Evolutionary conservation across 371 early-diverging fungal genomes (phyloP).

Genomic region (Apophysomyces ossiformis): DNA sequence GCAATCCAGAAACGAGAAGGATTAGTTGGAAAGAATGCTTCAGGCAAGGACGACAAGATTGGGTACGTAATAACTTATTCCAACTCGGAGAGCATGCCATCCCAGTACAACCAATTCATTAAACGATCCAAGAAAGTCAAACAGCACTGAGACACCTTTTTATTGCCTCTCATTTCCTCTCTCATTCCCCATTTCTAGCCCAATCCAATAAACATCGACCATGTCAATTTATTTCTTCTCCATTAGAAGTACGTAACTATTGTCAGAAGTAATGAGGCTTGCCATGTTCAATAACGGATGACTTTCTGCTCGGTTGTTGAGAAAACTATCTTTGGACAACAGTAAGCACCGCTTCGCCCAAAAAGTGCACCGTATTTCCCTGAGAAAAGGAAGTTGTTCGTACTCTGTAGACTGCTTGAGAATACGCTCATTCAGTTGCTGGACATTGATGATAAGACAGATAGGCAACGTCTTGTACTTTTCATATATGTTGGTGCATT

Average conservation of each 20-base stretch:
- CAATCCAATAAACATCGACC: too few species aligned
- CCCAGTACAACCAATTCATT: neutral
- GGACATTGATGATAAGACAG: neutral
- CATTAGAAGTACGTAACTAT: neutral
- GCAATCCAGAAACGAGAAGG: neutral
- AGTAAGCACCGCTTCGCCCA: constrained; percentile 3
- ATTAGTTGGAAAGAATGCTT: neutral
- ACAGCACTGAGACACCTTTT: neutral
- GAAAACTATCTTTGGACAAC: neutral
- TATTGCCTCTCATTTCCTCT: too few species aligned
- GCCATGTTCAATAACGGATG: constrained; percentile 5
- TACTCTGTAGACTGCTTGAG: neutral
- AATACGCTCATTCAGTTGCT: neutral
- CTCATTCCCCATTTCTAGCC: too few species aligned
- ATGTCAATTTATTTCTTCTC: neutral
- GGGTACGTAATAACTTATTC: neutral
- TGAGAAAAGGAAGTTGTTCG: constrained; percentile 2
- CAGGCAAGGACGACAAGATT: neutral
- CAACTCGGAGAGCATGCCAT: neutral
- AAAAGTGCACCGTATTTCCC: neutral
- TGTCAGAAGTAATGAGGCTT: neutral
- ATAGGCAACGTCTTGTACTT: neutral
- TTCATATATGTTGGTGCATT: neutral
- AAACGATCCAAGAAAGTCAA: neutral
- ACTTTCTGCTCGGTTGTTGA: neutral